phyloP scores from a whole-genome alignment of 148 eudicot species.

The Mesembryanthemum crystallinum region DNA sequence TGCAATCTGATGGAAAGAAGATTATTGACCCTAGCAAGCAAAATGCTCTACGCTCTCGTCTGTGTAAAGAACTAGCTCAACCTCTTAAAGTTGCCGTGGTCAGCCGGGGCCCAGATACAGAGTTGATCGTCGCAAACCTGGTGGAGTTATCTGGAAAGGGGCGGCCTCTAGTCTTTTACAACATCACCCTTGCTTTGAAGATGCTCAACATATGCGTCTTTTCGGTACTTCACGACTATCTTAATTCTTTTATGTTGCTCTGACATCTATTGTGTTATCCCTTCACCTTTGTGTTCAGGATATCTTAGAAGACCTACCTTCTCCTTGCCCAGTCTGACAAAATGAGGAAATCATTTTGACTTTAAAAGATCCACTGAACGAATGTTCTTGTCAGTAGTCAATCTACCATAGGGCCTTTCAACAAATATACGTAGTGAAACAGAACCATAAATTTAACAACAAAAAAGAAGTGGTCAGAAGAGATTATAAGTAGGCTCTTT shows the following conservation, averaged over 20 bases:
- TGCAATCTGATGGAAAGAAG: conserved; percentile 64
- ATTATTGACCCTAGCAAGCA: conserved; percentile 50
- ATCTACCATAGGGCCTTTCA: too few relatives aligned
- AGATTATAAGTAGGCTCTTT: too few relatives aligned
- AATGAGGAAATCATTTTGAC: too few relatives aligned
- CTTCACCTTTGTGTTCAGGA: neutral
- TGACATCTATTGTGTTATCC: neutral
- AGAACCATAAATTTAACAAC: too few relatives aligned
- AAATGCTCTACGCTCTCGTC: conserved; percentile 44
- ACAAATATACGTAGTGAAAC: too few relatives aligned
- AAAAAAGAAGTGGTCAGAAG: too few relatives aligned
- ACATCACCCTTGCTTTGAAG: conserved; percentile 61
- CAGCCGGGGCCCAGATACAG: conserved; percentile 66
- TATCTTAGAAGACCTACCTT: neutral
- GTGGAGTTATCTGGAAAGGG: conserved; percentile 66
- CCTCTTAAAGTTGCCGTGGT: conserved; percentile 55
- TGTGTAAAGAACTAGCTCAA: conserved; percentile 41
- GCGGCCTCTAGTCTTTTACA: conserved; percentile 56
- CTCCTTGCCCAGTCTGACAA: too few relatives aligned
- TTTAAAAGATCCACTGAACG: too few relatives aligned
- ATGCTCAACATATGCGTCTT: conserved; percentile 51
- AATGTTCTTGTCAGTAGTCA: too few relatives aligned
- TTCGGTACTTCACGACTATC: conserved; percentile 34
- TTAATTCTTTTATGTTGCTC: neutral
- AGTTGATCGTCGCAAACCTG: conserved; percentile 59